Evolutionary conservation across 208 protist species (phyloP).

Genomic region (Vickermania ingenoplastis): DNA sequence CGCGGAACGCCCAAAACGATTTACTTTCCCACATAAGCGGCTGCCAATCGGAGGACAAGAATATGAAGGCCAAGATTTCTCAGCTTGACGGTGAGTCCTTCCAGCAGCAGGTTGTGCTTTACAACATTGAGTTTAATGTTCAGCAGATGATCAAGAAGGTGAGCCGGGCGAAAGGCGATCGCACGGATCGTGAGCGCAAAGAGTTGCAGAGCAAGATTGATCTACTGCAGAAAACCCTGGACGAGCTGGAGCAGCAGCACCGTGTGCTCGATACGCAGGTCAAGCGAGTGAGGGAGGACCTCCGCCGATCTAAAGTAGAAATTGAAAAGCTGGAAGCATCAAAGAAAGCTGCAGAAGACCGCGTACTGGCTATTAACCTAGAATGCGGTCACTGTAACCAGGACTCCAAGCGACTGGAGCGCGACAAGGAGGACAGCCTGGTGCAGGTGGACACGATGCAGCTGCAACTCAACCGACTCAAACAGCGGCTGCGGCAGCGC

Average conservation of each 20-base stretch:
- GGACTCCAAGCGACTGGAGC: conserved; percentile 37
- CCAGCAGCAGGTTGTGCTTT: conserved; percentile 89
- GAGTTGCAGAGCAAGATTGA: conserved; percentile 80
- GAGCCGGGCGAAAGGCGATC: conserved; percentile 77
- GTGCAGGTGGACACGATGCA: conserved; percentile 79
- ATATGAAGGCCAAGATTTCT: conserved; percentile 68
- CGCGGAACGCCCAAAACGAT: conserved; percentile 46
- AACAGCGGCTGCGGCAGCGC: conserved; percentile 27
- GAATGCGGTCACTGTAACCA: conserved; percentile 61
- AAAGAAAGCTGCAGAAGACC: conserved; percentile 35
- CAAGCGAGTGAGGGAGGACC: conserved; percentile 84
- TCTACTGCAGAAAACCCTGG: conserved; percentile 71
- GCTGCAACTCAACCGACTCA: conserved; percentile 78
- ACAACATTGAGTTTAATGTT: conserved; percentile 91
- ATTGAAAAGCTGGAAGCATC: conserved; percentile 43
- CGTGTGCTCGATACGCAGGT: conserved; percentile 76
- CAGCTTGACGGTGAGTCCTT: conserved; percentile 82
- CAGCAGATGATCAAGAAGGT: conserved; percentile 95
- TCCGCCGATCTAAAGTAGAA: conserved; percentile 45
- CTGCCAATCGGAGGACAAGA: conserved; percentile 75
- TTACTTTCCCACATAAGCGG: conserved; percentile 78
- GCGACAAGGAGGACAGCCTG: conserved; percentile 65
- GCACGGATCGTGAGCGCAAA: conserved; percentile 85
- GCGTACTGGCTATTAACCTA: conserved; percentile 74
- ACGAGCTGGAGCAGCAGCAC: conserved; percentile 73